Conservation (phyloP, 768 basidiomycete genomes). For the Psilocybe azurescens region DNA sequence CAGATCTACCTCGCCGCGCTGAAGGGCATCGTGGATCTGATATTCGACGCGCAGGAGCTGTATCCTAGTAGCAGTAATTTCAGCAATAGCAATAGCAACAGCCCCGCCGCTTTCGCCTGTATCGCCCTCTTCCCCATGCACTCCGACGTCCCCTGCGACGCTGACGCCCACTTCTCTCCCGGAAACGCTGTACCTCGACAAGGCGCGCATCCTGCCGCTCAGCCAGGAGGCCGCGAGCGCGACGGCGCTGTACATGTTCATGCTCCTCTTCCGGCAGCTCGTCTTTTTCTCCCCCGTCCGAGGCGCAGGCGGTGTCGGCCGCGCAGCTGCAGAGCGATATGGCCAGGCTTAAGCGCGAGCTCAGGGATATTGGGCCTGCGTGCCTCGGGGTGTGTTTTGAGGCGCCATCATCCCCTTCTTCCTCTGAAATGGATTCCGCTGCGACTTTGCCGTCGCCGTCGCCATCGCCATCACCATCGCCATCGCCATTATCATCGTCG, state of each 20-base stretch:
- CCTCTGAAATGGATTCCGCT: slow-evolving; percentile 15
- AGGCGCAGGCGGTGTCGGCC: not conserved
- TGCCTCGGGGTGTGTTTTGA: slow-evolving; percentile 67
- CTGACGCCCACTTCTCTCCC: slow-evolving; percentile 44
- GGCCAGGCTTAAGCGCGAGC: slow-evolving; percentile 71
- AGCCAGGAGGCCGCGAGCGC: slow-evolving; percentile 78
- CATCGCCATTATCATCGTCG: too few relatives aligned
- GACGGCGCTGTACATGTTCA: slow-evolving; percentile 78
- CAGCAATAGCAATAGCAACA: slow-evolving; percentile 29
- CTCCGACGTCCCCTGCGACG: slow-evolving; percentile 32
- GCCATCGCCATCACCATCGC: too few relatives aligned
- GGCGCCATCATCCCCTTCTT: slow-evolving; percentile 12
- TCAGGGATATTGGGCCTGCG: slow-evolving; percentile 70
- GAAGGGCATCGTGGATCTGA: slow-evolving; percentile 66
- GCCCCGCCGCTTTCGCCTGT: slow-evolving; percentile 23
- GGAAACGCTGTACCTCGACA: slow-evolving; percentile 85
- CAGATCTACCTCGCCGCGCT: slow-evolving; percentile 62
- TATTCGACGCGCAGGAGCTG: slow-evolving; percentile 57
- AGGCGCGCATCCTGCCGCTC: slow-evolving; percentile 66
- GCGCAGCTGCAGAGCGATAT: slow-evolving; percentile 56
- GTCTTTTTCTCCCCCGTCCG: slow-evolving; percentile 42
- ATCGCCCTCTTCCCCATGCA: slow-evolving; percentile 23
- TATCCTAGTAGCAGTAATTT: slow-evolving; percentile 16
- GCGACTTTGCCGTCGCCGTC: not conserved
- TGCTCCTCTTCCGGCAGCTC: slow-evolving; percentile 82